Conservation (phyloP, 148 eudicot species). For the Linanthus parryae region DNA sequence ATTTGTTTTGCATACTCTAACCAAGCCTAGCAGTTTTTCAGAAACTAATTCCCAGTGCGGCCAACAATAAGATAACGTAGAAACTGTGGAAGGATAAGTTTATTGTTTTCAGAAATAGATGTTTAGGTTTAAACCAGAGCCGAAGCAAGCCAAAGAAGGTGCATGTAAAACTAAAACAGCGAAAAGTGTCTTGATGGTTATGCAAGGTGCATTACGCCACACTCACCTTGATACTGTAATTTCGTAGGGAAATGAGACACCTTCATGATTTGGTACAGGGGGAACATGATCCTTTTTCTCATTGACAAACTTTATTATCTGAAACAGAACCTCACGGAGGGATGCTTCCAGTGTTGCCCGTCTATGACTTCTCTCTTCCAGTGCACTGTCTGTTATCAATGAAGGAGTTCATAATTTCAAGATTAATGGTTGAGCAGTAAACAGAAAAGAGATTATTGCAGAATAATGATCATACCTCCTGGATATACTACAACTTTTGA, state of each 20-base stretch:
- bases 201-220: too few species aligned
- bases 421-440: constrained; percentile 5
- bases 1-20: too few species aligned
- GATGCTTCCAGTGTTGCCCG: constrained; percentile 75
- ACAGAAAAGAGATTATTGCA: neutral
- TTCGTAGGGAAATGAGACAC: constrained; percentile 89
- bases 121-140: too few species aligned
- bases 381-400: constrained; percentile 40
- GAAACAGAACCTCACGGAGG: constrained; percentile 87
- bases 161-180: too few species aligned
- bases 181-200: too few species aligned
- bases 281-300: constrained; percentile 97
- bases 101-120: too few species aligned
- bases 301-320: constrained; percentile 88
- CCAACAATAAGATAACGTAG: too few species aligned
- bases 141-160: too few species aligned
- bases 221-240: constrained; percentile 85
- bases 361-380: constrained; percentile 61
- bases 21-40: too few species aligned
- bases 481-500: constrained; percentile 72
- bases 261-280: constrained; percentile 71
- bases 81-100: too few species aligned
- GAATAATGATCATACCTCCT: constrained; percentile 47
- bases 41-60: too few species aligned
- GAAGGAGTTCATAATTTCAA: neutral